Evolutionary conservation across 208 protist species (phyloP).

Genomic region (Phytomonas francai): DNA sequence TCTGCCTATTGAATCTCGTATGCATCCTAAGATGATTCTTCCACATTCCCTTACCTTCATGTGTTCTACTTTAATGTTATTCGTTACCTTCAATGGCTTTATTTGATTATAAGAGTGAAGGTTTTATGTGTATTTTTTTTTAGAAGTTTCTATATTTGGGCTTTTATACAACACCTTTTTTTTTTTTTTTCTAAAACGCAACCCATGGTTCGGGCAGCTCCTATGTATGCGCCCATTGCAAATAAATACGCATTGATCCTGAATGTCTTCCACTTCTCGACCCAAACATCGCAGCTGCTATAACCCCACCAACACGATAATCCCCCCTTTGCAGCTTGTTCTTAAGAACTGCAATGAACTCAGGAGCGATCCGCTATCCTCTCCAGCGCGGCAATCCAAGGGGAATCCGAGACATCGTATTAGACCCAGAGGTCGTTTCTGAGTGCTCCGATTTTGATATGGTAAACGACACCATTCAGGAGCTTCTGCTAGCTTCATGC

Average conservation of each 20-base stretch:
- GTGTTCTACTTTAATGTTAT: constrained; percentile 2
- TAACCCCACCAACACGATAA: too few species aligned
- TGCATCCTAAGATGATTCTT: neutral
- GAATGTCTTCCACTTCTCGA: too few species aligned
- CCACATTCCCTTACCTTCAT: neutral
- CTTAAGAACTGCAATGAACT: too few species aligned
- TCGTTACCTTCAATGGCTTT: constrained; percentile 4
- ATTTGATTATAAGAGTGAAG: neutral
- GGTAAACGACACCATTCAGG: constrained; percentile 66
- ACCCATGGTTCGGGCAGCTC: too few species aligned
- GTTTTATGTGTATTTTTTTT: constrained; percentile 11
- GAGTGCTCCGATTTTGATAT: constrained; percentile 62
- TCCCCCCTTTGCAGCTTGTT: too few species aligned
- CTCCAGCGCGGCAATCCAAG: neutral
- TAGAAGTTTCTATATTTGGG: constrained; percentile 7
- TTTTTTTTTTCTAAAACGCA: constrained; percentile 11
- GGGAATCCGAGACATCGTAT: constrained; percentile 13
- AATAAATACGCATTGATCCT: too few species aligned
- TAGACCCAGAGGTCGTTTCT: constrained; percentile 9
- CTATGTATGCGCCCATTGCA: too few species aligned
- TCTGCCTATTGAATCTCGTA: neutral
- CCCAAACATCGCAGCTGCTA: too few species aligned
- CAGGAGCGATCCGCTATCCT: neutral
- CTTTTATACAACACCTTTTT: constrained; percentile 8
- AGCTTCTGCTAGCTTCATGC: constrained; percentile 40